These are phyloP conservation scores for Termitomyces sp. DNA, from an alignment of 1,284 basidiomycete genomes.

Conservation along the genomic window DNA sequence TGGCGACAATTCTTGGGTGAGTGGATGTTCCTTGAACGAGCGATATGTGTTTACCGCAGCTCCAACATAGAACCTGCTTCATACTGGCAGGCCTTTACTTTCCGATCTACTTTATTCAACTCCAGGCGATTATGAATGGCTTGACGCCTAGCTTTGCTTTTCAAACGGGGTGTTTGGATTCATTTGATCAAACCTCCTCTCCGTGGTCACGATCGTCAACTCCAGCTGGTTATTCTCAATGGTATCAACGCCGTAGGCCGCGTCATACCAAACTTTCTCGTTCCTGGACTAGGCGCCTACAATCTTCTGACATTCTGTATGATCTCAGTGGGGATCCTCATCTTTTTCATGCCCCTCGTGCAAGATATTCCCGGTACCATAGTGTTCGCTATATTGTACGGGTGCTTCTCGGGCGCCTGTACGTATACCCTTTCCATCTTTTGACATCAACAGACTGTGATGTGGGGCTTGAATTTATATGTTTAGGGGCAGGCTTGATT, in stretches of 20 bases:
- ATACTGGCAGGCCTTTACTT: constrained; percentile 33
- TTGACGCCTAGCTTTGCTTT: constrained; percentile 33
- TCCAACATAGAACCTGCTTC: constrained; percentile 25
- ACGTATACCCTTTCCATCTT: constrained; percentile 13
- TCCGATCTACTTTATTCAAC: constrained; percentile 41
- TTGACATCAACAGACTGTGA: too few species aligned
- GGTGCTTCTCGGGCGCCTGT: constrained; percentile 46
- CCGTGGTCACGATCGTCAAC: not conserved
- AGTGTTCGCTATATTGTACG: constrained; percentile 42
- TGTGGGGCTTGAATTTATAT: not conserved
- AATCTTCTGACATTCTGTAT: constrained; percentile 34
- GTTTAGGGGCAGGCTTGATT: constrained; percentile 28
- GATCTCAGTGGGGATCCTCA: constrained; percentile 26
- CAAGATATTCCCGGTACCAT: constrained; percentile 34
- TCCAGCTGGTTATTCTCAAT: constrained; percentile 27
- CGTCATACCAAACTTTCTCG: constrained; percentile 30
- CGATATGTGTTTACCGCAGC: not conserved
- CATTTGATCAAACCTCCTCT: not conserved
- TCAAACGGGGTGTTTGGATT: constrained; percentile 28
- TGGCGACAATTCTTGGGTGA: constrained; percentile 30
- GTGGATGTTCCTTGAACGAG: constrained; percentile 3
- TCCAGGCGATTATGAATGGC: constrained; percentile 36
- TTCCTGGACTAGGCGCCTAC: constrained; percentile 33
- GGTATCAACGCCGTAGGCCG: constrained; percentile 37
- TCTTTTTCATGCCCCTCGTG: constrained; percentile 41